Evolutionary conservation across 495 filamentous ascomycete species (phyloP), one percentile per base, ranked within the genome.

Genomic region (Talaromyces liani): DNA sequence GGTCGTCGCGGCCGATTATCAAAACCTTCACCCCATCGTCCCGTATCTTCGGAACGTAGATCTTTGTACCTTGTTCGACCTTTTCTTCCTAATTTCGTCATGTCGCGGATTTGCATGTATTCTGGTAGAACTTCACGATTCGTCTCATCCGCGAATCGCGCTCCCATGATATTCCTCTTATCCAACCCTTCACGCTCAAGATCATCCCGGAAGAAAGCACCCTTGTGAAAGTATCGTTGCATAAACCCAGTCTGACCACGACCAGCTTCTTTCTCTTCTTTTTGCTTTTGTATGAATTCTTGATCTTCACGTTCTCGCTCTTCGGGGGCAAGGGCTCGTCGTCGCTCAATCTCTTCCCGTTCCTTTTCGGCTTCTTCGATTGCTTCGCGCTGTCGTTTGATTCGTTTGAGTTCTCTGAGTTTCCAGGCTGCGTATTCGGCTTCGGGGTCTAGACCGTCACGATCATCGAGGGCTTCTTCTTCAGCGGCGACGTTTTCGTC

Each of bases 191-290:
- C 84, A 16, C 82, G 82, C 65, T 88, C 85, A 31, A 83, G 79
- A 65, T 93, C 91, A 45, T 93, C 92, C 62, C 87, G 87, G 77
- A 89, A 98, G 79, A 97, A 98, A 25, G 94, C 94, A 58, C 94
- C 94, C 80, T 92, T 93, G 80, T 99, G 94, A 72, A 88, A 92
- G 75, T 97, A 98, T 72, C 93, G 93, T 73, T 96, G 93, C 91
- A 98, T 91, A 72, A 86, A 97, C 1, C 82, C 82, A 79, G 93
- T 90, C 80, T 96, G 89, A 47, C 93, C 94, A 39, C 88, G 87
- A 36, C 78, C 77, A 18, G 93, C 92, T 66, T 90, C 91, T 53
- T 81, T 80, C 66, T 98, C 94, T 67, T 93, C 92, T 63, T 88
- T 87, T 75, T 97, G 93, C 67, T 80, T 78, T 6, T 85, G 84